These are phyloP conservation scores for Boletus barrowsii DNA, from an alignment of 768 basidiomycete genomes.

Conservation along the genomic window DNA sequence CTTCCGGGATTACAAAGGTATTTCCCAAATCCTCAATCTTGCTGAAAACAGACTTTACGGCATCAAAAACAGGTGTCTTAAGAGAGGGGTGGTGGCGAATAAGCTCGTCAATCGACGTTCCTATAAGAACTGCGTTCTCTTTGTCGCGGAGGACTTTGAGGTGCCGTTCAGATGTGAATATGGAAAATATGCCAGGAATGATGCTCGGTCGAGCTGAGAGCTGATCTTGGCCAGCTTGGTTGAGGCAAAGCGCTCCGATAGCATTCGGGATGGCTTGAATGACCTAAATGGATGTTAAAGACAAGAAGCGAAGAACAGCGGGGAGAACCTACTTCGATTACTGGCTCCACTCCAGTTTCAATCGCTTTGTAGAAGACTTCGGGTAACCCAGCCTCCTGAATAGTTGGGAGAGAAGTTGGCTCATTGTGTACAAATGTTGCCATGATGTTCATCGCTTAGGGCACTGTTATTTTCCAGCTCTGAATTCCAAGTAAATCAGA, in stretches of 20 bases:
- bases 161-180: conserved; percentile 83
- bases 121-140: conserved; percentile 87
- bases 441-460: conserved; percentile 83
- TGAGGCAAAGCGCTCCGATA: conserved; percentile 93
- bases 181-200: conserved; percentile 79
- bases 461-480: conserved; percentile 7
- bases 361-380: conserved; percentile 86
- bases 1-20: conserved; percentile 51
- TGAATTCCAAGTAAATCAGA: conserved; percentile 5
- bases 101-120: conserved; percentile 90
- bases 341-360: conserved; percentile 79
- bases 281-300: conserved; percentile 48
- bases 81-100: conserved; percentile 92
- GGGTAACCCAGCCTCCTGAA: conserved; percentile 90
- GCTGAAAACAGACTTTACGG: conserved; percentile 65
- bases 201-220: conserved; percentile 74
- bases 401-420: conserved; percentile 86
- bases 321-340: conserved; percentile 65
- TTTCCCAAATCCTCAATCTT: conserved; percentile 75
- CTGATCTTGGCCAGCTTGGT: conserved; percentile 82
- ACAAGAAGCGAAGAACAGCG: not conserved
- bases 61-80: conserved; percentile 75
- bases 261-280: conserved; percentile 93
- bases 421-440: conserved; percentile 98
- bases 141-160: conserved; percentile 85